Evolutionary conservation across 345 rosid species (phyloP).

Genomic region (Eucalyptus polybractea): DNA sequence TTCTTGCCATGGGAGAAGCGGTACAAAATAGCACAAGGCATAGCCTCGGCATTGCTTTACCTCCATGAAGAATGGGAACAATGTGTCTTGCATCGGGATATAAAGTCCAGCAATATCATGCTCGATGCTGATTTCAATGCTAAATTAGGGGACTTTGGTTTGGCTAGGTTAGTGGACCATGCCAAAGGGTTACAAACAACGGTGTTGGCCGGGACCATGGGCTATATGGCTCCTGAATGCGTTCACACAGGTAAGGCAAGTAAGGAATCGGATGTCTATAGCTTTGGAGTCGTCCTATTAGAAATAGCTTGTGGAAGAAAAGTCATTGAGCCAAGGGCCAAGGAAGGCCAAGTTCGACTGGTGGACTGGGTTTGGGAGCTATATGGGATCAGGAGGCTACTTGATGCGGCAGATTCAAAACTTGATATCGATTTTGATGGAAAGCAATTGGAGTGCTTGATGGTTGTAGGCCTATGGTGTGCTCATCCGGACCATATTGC

Average conservation of each 20-base stretch:
- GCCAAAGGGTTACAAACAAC: neutral
- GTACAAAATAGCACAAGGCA: neutral
- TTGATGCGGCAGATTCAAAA: fast-evolving
- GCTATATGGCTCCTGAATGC: neutral
- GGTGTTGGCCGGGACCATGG: fast-evolving
- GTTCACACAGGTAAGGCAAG: neutral
- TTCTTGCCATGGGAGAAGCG: neutral
- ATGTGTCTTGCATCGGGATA: fast-evolving
- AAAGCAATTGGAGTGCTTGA: neutral
- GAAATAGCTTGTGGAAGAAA: neutral
- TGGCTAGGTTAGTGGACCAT: neutral
- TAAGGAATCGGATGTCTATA: neutral
- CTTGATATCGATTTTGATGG: neutral
- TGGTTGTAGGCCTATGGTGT: neutral
- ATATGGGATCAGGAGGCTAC: fast-evolving
- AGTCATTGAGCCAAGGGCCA: neutral
- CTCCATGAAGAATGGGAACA: neutral
- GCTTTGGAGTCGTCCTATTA: neutral
- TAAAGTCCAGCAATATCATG: neutral
- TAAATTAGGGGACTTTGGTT: neutral
- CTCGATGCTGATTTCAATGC: neutral
- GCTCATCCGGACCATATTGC: neutral
- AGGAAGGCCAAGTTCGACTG: neutral
- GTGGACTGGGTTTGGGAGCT: neutral
- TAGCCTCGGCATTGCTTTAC: neutral